phyloP scores from a whole-genome alignment of 371 early-diverging fungal species.

The Mucor piriformis region DNA sequence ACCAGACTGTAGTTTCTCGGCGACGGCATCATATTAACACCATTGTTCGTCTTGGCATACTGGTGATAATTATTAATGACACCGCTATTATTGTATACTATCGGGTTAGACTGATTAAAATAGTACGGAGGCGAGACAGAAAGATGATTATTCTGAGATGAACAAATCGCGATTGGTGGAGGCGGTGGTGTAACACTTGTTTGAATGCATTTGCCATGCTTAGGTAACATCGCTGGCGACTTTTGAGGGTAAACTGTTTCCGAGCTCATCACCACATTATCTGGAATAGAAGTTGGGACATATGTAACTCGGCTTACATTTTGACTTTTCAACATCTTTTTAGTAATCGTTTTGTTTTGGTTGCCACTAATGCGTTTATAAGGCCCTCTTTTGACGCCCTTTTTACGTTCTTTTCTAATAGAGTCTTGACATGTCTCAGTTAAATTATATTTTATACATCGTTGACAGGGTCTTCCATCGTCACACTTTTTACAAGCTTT shows the following conservation, averaged over 20 bases:
- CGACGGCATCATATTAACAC: not conserved
- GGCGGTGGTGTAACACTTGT: slow-evolving; percentile 1
- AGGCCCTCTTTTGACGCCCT: slow-evolving; percentile 57
- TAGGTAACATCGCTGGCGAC: not conserved
- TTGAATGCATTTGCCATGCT: not conserved
- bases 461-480: slow-evolving; percentile 58
- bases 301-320: not conserved
- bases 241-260: not conserved
- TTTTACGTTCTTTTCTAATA: slow-evolving; percentile 52
- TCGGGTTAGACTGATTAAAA: not conserved
- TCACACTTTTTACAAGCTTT: slow-evolving; percentile 65
- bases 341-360: not conserved
- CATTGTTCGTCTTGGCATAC: not conserved
- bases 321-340: not conserved
- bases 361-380: slow-evolving; percentile 23
- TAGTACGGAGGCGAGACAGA: not conserved
- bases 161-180: not conserved
- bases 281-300: not conserved
- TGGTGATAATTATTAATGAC: not conserved
- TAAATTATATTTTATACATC: slow-evolving; percentile 58
- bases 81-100: not conserved
- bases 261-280: not conserved
- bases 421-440: slow-evolving; percentile 59
- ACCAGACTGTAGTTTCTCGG: not conserved
- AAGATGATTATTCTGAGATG: not conserved